These are phyloP conservation scores for Claviceps pazoutovae DNA, from an alignment of 2,329 filamentous ascomycete genomes.

Conservation along the genomic window DNA sequence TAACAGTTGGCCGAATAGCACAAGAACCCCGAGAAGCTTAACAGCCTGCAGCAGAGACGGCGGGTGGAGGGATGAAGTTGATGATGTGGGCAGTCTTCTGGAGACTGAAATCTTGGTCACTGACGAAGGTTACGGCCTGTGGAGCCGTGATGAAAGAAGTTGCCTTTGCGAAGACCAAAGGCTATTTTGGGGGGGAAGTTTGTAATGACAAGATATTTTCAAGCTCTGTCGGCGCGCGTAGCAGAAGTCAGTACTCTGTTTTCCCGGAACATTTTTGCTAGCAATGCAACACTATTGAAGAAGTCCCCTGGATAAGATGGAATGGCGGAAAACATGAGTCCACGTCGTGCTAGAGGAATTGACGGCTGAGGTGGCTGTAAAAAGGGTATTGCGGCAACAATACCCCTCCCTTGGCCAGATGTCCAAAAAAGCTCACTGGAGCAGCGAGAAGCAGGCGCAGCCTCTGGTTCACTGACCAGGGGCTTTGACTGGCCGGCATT, in stretches of 20 bases:
- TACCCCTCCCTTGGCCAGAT: not conserved
- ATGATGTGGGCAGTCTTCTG: conserved; percentile 51
- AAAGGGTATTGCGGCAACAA: not conserved
- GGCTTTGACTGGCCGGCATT: not conserved
- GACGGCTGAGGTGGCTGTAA: not conserved
- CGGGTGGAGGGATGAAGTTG: conserved; percentile 49
- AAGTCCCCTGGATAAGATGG: not conserved
- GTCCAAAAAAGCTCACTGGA: not conserved
- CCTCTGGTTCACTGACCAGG: not conserved
- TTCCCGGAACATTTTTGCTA: not conserved
- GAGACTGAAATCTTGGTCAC: conserved; percentile 57
- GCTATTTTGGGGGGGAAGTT: conserved; percentile 22
- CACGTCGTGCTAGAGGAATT: too few relatives aligned
- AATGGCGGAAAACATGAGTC: too few relatives aligned
- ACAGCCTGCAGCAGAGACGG: conserved; percentile 29
- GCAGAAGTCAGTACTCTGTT: not conserved
- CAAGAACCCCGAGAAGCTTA: conserved; percentile 36
- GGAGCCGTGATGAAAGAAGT: conserved; percentile 44
- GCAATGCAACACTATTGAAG: not conserved
- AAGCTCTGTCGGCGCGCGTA: not conserved
- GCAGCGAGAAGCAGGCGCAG: not conserved
- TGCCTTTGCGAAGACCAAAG: conserved; percentile 60
- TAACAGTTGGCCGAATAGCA: conserved; percentile 36
- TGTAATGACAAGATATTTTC: not conserved
- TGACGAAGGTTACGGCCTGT: conserved; percentile 45